Conservation (phyloP, 2,329 filamentous ascomycete species). For the Paecilomyces sp. region DNA sequence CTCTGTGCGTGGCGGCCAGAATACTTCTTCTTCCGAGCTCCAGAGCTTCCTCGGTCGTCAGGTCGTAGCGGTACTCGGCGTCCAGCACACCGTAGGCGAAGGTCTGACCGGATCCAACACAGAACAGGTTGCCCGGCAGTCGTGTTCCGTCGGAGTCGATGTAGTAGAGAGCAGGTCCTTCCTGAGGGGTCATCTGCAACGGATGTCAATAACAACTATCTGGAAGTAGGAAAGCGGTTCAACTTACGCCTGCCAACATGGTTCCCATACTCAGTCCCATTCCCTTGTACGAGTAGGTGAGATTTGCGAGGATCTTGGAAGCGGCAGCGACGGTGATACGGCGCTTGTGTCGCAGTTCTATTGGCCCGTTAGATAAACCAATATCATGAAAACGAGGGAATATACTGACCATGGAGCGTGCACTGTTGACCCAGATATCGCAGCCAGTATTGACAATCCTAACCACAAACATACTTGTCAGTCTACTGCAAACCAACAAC, state of each 20-base stretch:
- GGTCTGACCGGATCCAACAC: constrained; percentile 94
- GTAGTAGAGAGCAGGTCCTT: constrained; percentile 97
- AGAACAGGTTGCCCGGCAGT: constrained; percentile 91
- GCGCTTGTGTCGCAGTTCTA: constrained; percentile 91
- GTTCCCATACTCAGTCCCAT: constrained; percentile 99
- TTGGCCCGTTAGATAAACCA: constrained; percentile 1
- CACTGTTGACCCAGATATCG: constrained; percentile 99
- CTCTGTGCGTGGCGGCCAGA: constrained; percentile 88
- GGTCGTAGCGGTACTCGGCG: constrained; percentile 86
- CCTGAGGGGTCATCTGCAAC: constrained; percentile 54
- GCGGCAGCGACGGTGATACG: constrained; percentile 96
- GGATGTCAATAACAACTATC: background rate
- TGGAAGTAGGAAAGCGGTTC: constrained; percentile 58
- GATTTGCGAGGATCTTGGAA: constrained; percentile 96
- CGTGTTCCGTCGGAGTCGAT: constrained; percentile 96
- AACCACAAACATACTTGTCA: constrained; percentile 6
- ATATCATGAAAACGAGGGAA: background rate
- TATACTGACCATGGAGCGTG: constrained; percentile 66
- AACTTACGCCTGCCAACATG: constrained; percentile 96
- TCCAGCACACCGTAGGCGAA: constrained; percentile 98
- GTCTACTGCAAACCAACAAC: background rate
- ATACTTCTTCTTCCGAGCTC: constrained; percentile 89
- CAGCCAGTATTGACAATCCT: constrained; percentile 99
- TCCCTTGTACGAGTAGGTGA: constrained; percentile 98
- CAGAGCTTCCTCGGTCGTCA: constrained; percentile 79